A percentile compares a stretch with the other conserved stretches of the same genome.
These are phyloP conservation scores for Teratosphaeriaceae sp. DNA, from an alignment of 2,329 filamentous ascomycete species.

Conservation along the genomic window DNA sequence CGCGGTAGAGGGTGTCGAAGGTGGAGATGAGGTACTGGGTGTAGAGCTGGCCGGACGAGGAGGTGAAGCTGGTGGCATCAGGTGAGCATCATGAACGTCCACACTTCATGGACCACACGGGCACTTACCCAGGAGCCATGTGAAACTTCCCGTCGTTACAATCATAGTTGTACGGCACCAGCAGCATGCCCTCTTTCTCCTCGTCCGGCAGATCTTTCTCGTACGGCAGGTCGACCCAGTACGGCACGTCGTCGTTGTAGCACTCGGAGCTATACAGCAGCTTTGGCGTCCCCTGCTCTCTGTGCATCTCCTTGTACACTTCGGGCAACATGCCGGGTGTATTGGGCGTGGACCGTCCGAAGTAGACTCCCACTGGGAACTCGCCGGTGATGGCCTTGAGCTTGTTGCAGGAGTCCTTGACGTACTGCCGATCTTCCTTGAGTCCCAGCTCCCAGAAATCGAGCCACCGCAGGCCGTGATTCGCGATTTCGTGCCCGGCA, in stretches of 20 bases:
- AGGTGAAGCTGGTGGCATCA: slow-evolving; percentile 13
- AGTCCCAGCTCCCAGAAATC: slow-evolving; percentile 36
- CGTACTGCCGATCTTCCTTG: slow-evolving; percentile 44
- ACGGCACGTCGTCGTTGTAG: slow-evolving; percentile 51
- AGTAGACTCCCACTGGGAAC: slow-evolving; percentile 46
- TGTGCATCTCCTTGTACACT: slow-evolving; percentile 45
- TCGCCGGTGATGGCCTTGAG: slow-evolving; percentile 39
- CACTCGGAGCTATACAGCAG: slow-evolving; percentile 46
- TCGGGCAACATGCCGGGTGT: slow-evolving; percentile 41
- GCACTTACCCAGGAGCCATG: slow-evolving; percentile 37
- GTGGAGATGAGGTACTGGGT: slow-evolving; percentile 37
- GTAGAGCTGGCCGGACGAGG: slow-evolving; percentile 32
- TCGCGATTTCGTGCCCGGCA: slow-evolving; percentile 25
- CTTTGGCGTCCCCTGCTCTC: slow-evolving; percentile 31
- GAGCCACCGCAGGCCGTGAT: slow-evolving; percentile 39
- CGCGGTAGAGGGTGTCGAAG: slow-evolving; percentile 36
- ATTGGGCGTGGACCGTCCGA: slow-evolving; percentile 41
- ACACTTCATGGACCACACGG: neutral
- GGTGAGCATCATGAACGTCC: too few species aligned
- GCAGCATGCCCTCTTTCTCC: slow-evolving; percentile 33
- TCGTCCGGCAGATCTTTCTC: slow-evolving; percentile 35
- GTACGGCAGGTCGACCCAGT: slow-evolving; percentile 48
- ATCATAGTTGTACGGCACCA: slow-evolving; percentile 35
- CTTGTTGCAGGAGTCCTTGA: slow-evolving; percentile 37
- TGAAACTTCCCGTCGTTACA: slow-evolving; percentile 41